These are phyloP conservation scores for Aspergillus calidoustus DNA, from an alignment of 2,329 filamentous ascomycete species.

Conservation along the genomic window DNA sequence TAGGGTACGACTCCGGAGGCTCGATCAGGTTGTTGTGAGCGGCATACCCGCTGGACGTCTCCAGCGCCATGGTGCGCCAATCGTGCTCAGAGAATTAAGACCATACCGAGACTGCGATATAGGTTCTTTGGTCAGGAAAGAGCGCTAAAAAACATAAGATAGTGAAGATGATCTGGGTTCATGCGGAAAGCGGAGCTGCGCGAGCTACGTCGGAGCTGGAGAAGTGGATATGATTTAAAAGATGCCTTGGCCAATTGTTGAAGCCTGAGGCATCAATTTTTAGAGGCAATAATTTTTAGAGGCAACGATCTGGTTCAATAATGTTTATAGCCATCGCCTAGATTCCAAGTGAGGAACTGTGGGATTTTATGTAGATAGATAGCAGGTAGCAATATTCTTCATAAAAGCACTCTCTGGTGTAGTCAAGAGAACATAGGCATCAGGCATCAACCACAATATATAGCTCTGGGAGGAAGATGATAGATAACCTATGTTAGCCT, in stretches of 20 bases:
- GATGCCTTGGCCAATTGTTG: neutral
- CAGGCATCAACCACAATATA: neutral
- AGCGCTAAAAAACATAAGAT: constrained; percentile 2
- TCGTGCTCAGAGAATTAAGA: constrained; percentile 27
- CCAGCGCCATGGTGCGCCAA: constrained; percentile 67
- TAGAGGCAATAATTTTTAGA: neutral
- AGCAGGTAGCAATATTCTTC: no score
- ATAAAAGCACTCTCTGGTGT: no score
- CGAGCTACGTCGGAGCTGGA: neutral
- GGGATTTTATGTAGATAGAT: neutral
- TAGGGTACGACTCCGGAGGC: constrained; percentile 69
- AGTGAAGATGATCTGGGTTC: neutral
- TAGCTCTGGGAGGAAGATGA: neutral
- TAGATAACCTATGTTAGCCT: neutral
- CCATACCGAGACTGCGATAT: constrained; percentile 33
- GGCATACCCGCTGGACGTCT: constrained; percentile 72
- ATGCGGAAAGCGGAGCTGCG: neutral
- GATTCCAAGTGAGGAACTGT: neutral
- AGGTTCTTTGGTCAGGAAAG: constrained; percentile 21
- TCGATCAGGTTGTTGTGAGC: constrained; percentile 66
- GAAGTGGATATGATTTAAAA: neutral
- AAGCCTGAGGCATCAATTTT: constrained; percentile 1
- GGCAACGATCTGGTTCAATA: neutral
- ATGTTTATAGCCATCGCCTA: neutral
- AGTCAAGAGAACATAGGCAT: no score